A percentile compares a stretch with the other conserved stretches of the same genome.
phyloP scores from a whole-genome alignment of 768 basidiomycete genomes.

The Lepiota brunneoincarnata region DNA sequence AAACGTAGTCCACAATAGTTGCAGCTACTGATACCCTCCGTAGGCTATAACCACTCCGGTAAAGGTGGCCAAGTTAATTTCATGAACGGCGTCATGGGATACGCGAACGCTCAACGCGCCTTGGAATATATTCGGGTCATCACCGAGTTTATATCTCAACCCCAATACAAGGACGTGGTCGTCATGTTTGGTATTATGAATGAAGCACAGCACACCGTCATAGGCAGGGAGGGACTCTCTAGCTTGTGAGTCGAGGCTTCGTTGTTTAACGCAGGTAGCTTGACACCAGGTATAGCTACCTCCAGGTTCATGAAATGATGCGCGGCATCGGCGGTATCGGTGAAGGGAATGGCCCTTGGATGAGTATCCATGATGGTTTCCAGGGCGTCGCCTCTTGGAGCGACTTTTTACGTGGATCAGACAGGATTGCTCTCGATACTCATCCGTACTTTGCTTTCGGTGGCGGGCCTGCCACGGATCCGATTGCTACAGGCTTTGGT shows the following conservation, averaged over 20 bases:
- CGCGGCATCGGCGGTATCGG: slow-evolving; percentile 74
- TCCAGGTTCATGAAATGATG: slow-evolving; percentile 59
- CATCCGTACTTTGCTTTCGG: slow-evolving; percentile 50
- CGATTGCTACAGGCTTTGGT: slow-evolving; percentile 37
- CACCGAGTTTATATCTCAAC: slow-evolving; percentile 81
- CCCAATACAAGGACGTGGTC: slow-evolving; percentile 66
- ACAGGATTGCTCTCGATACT: slow-evolving; percentile 38
- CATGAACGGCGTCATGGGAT: slow-evolving; percentile 75
- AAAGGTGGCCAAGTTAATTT: slow-evolving; percentile 62
- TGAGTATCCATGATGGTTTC: slow-evolving; percentile 50
- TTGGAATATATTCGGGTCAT: slow-evolving; percentile 78
- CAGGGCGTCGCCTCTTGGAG: slow-evolving; percentile 32
- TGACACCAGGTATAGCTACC: slow-evolving; percentile 38
- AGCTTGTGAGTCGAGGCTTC: slow-evolving; percentile 59
- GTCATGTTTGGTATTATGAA: slow-evolving; percentile 65
- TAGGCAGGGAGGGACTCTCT: slow-evolving; percentile 54
- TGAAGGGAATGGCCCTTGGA: slow-evolving; percentile 59
- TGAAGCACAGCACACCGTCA: slow-evolving; percentile 50
- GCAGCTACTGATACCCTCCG: not conserved
- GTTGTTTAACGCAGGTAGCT: slow-evolving; percentile 16
- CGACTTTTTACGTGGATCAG: slow-evolving; percentile 34
- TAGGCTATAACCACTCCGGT: slow-evolving; percentile 63
- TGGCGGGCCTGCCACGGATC: slow-evolving; percentile 28
- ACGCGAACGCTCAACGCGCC: slow-evolving; percentile 81
- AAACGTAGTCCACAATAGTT: not conserved